These are phyloP conservation scores for Kwoniella mangroviensis DNA, from an alignment of 768 basidiomycete species.

Conservation along the genomic window DNA sequence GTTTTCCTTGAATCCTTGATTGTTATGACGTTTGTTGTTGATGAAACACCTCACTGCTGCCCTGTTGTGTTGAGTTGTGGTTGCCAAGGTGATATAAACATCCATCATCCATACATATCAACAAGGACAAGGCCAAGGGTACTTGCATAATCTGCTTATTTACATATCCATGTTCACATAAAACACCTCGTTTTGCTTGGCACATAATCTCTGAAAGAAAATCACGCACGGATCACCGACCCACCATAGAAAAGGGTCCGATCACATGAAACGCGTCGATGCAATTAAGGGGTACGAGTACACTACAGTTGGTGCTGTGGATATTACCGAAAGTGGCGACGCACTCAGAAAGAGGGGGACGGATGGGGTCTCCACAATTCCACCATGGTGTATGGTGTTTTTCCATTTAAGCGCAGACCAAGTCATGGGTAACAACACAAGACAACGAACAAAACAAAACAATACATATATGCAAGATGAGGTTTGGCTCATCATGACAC, in stretches of 20 bases:
- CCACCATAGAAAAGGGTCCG: slow-evolving; percentile 6
- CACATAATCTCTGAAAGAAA: neutral
- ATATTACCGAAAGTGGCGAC: neutral
- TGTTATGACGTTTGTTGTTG: slow-evolving; percentile 1
- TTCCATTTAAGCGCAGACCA: too few species aligned
- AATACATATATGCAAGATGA: neutral
- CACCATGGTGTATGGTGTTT: too few species aligned
- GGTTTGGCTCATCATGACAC: neutral
- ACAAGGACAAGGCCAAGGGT: slow-evolving; percentile 3
- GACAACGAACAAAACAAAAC: too few species aligned
- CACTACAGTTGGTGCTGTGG: neutral
- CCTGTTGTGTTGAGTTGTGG: neutral
- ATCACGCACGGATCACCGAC: slow-evolving; percentile 13
- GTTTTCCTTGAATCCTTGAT: neutral
- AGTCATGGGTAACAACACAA: too few species aligned
- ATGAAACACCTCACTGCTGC: slow-evolving; percentile 1
- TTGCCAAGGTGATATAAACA: slow-evolving; percentile 18
- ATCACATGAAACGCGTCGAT: slow-evolving; percentile 16
- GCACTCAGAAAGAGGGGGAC: neutral
- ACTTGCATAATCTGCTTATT: slow-evolving; percentile 2
- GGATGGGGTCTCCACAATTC: neutral
- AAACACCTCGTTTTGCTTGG: neutral
- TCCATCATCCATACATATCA: neutral
- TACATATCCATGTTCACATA: too few species aligned
- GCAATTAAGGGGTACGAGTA: neutral